phyloP scores from a whole-genome alignment of 768 basidiomycete species.

The Crassisporium funariophilum region DNA sequence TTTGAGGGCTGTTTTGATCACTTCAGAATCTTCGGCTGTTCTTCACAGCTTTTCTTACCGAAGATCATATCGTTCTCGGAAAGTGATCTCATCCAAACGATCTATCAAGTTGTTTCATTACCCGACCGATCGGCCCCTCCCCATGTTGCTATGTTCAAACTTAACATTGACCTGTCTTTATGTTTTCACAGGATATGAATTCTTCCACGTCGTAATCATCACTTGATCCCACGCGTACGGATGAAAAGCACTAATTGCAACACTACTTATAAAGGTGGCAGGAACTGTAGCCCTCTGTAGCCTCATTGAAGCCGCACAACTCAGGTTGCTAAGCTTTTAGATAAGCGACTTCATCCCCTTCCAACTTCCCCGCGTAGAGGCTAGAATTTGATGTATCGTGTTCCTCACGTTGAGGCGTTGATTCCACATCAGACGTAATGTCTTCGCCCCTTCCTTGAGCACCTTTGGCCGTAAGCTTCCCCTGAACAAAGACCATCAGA shows the following conservation, averaged over 20 bases:
- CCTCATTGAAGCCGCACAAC: slow-evolving; percentile 21
- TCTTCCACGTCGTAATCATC: slow-evolving; percentile 10
- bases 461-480: no score
- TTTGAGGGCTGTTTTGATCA: background rate
- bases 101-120: background rate
- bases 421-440: no score
- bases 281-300: no score
- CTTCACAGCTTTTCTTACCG: background rate
- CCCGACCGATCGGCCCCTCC: background rate
- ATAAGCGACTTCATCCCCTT: no score
- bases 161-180: no score
- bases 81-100: background rate
- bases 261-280: slow-evolving; percentile 18
- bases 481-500: no score
- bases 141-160: slow-evolving; percentile 16
- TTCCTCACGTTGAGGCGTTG: no score
- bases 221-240: slow-evolving; percentile 18
- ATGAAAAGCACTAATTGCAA: slow-evolving; percentile 12
- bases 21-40: background rate
- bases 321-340: no score
- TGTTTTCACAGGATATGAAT: slow-evolving; percentile 7
- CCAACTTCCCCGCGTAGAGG: no score
- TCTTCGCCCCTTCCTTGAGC: no score
- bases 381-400: no score
- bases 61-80: background rate